A percentile compares a stretch with the other conserved stretches of the same genome.
Evolutionary conservation across 768 basidiomycete genomes (phyloP).

Genomic region (Psilocybe subaeruginosa): DNA sequence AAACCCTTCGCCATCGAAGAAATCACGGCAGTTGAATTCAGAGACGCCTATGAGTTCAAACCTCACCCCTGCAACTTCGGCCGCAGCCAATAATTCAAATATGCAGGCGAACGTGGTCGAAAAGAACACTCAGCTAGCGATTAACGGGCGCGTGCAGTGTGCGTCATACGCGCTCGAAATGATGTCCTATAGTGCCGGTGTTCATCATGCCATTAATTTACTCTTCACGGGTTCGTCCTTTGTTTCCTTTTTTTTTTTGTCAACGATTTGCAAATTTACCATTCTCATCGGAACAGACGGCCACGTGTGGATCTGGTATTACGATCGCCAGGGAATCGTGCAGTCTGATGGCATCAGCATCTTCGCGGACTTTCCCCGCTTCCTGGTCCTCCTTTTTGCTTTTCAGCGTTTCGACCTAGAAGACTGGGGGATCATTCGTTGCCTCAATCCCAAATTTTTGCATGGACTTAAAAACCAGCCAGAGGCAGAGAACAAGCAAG

Average conservation of each 20-base stretch:
- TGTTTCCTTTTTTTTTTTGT: background rate
- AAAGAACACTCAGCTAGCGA: background rate
- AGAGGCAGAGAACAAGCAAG: background rate
- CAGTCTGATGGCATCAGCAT: constrained; percentile 24
- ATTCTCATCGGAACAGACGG: constrained; percentile 16
- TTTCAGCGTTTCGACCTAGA: constrained; percentile 25
- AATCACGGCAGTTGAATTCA: background rate
- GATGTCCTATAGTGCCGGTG: constrained; percentile 13
- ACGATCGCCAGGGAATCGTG: constrained; percentile 26
- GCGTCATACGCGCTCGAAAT: constrained; percentile 13
- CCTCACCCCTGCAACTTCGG: background rate
- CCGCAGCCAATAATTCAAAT: background rate
- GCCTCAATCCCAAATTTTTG: background rate
- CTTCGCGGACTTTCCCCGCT: constrained; percentile 24
- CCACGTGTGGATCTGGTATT: constrained; percentile 25
- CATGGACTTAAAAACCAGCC: too few relatives aligned
- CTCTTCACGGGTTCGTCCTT: constrained; percentile 16
- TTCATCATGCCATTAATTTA: constrained; percentile 14
- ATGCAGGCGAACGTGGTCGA: background rate
- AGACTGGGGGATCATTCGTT: constrained; percentile 22
- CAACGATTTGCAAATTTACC: background rate
- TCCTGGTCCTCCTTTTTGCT: constrained; percentile 25
- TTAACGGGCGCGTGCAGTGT: constrained; percentile 9
- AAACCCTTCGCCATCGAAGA: background rate
- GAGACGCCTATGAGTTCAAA: background rate